Evolutionary conservation across 129 eudicot genomes (phyloP), one percentile per base, ranked within the genome.

Genomic region (Gnaphalium uliginosum): DNA sequence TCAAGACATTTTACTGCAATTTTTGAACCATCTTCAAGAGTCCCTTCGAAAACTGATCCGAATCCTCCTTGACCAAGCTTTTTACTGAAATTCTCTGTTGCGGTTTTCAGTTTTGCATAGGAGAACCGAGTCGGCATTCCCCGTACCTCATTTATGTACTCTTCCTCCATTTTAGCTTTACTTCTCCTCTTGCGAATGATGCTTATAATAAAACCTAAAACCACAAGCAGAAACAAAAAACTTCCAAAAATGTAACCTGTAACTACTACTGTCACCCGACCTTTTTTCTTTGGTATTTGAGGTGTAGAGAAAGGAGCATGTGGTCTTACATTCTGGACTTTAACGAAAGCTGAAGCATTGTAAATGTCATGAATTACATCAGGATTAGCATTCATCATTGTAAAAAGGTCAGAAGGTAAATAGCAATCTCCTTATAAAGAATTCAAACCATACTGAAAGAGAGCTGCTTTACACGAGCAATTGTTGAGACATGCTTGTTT

Each of bases 31-130:
- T 72, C 86, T 63, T 54, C 18, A 0, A 72, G 41, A 17, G 27
- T 74, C 18, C 76, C 82, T 29, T 64, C 37, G 4, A 72, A 84
- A 57, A 80, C 87, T 1, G 82, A 65, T 46, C 87, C 87, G 32
- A 79, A 83, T 59, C 87, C 87, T 71, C 84, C 84, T 65, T 79
- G 70, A 19, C 87, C 84, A 11, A 83, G 84, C 81, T 83, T 83
- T 35, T 26, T 57, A 18, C 50, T 33, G 59, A 83, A 84, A 21
- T 80, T 58, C 13, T 71, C 50, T 0, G 79, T 83, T 35, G 84
- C 76, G 0, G 26, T 46, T 51, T 70, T 59, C 19, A 84, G 23
- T 9, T 79, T 76, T 60, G 66, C 66, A 60, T 60, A 60, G n/a
- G 66, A 60, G n/a, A 79, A 84, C 30, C 87, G 35, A 27, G 37